These are phyloP conservation scores for Rhynchosporium agropyri DNA, from an alignment of 2,329 filamentous ascomycete species.

Conservation along the genomic window DNA sequence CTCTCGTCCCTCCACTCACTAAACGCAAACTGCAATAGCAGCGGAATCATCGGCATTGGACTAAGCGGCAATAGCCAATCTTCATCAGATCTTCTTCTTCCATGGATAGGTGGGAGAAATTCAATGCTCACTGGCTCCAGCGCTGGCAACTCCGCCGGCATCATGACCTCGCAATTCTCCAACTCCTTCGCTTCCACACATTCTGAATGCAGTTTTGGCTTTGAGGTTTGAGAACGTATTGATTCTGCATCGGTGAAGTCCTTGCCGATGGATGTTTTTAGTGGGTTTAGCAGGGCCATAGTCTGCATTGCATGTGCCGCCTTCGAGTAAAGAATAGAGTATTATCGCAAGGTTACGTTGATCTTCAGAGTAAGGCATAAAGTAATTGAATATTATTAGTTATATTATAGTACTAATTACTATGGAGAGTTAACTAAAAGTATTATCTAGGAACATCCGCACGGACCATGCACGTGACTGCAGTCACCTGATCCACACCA, in stretches of 20 bases:
- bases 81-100: conserved; percentile 16
- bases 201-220: conserved; percentile 33
- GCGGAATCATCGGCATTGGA: conserved; percentile 31
- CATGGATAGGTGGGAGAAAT: conserved; percentile 29
- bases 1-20: conserved; percentile 34
- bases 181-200: conserved; percentile 30
- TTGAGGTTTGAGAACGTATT: conserved; percentile 14
- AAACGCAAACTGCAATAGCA: conserved; percentile 34
- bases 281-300: background rate
- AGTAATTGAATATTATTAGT: too few relatives aligned
- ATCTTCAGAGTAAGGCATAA: too few relatives aligned
- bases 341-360: too few relatives aligned
- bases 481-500: too few relatives aligned
- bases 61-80: conserved; percentile 28
- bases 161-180: conserved; percentile 29
- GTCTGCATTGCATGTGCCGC: conserved; percentile 24
- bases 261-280: background rate
- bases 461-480: too few relatives aligned
- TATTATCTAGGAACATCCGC: too few relatives aligned
- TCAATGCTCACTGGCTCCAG: conserved; percentile 36
- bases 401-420: too few relatives aligned
- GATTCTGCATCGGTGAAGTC: conserved; percentile 3
- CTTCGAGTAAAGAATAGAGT: conserved; percentile 37
- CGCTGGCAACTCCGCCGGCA: conserved; percentile 34
- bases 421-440: too few relatives aligned